Evolutionary conservation across 495 filamentous ascomycete genomes (phyloP), one percentile per base, ranked within the genome.

Genomic region (Penicillium soppii): DNA sequence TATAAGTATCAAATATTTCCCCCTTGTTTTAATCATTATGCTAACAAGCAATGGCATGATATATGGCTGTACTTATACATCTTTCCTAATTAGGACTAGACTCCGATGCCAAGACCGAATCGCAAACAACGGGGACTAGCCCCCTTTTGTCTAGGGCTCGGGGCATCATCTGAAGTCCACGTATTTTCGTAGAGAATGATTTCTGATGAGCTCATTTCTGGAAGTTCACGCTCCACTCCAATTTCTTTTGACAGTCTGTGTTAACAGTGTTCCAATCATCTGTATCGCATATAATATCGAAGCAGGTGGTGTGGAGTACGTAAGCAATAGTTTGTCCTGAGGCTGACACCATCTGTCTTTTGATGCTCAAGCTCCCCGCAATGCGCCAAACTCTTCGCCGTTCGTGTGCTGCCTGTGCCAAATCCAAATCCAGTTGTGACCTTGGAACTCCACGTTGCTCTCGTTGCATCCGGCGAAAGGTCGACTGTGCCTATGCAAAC

Each of bases 311-410:
- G 44, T 36, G 32, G n/a, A 5, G 19, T 4, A 22, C 30, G 20
- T 15, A 7, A 50, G 39, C 15, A 22, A 17, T 13, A 25, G 16
- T 5, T 12, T 16, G 37, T 23, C 42, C 37, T 26, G 32, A 35
- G 26, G 26, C 36, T 25, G 20, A 49, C 26, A 23, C 13, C 5
- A n/a, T 26, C 29, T 30, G 15, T 25, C 13, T 52, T 30, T 41
- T 22, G n/a, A 45, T 40, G 12, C 33, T 50, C 16, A 43, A 23
- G 30, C 15, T 27, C 10, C 40, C 41, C 20, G 7, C 43, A 58
- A 78, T 78, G 75, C 72, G 69, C 43, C 64, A 59, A 47, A 75
- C 72, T 2, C 73, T 81, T 26, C 74, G 76, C 4, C 63, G 78
- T 30, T 79, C 76, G 22, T 81, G 78, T 59, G 57, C 60, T 40